Evolutionary conservation across 2,329 filamentous ascomycete species (phyloP), one percentile per base, ranked within the genome.

Genomic region (Exophiala bonariae): DNA sequence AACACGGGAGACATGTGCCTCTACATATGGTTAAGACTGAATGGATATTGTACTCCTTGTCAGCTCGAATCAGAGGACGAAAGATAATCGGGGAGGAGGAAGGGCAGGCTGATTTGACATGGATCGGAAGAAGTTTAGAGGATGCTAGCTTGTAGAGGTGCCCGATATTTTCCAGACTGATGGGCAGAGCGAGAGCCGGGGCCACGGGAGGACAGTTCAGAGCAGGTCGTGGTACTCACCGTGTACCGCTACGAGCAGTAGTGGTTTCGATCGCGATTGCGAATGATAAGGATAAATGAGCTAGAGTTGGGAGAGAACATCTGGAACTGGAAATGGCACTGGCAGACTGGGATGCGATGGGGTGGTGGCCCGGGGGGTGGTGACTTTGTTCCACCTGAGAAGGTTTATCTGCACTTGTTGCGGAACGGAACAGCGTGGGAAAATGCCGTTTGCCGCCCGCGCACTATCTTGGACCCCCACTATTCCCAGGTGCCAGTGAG

Each of bases 381-480:
- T 26, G 23, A 26, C n/a, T n/a, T n/a, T n/a, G n/a, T n/a, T n/a
- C n/a, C n/a, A n/a, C n/a, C n/a, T n/a, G n/a, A n/a, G n/a, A n/a
- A n/a, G n/a, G n/a, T n/a, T n/a, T n/a, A n/a, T n/a, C n/a, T 26
- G 23, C 23, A 26, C 23, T 41, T 30, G 44, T 40, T 42, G 49
- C 49, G 49, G 49, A 52, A 52, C 52, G 48, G 52, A 54, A 51
- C 40, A 54, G 51, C 52, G 52, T 54, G 52, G 52, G 52, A 51
- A n/a, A n/a, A n/a, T n/a, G n/a, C n/a, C n/a, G n/a, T 50, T 44
- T 37, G 18, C 49, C 47, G 40, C 45, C 47, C 10, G 35, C 11
- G 23, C 23, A 11, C 23, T 26, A 26, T 26, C 23, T 26, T 11
- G 23, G 11, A 26, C 23, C 23, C 23, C 23, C 23, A 26, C 23